These are phyloP conservation scores for Polychaeton citri DNA, from an alignment of 2,329 filamentous ascomycete genomes.

Conservation along the genomic window DNA sequence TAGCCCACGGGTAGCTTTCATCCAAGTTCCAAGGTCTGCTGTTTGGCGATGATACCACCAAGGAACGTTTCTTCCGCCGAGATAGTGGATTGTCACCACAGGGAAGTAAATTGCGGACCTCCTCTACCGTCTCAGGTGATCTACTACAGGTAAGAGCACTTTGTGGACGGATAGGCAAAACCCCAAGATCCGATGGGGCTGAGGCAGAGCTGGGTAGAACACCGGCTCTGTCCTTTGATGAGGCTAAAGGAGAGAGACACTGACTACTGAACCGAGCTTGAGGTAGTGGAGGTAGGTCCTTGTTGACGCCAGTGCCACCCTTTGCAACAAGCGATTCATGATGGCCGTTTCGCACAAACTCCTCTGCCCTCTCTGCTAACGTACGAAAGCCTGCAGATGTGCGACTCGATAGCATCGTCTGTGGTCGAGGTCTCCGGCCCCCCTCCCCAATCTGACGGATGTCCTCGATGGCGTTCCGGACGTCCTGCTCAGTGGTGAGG, in stretches of 20 bases:
- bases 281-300: constrained; percentile 24
- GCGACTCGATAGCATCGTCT: constrained; percentile 20
- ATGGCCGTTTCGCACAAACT: constrained; percentile 23
- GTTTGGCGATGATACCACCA: constrained; percentile 21
- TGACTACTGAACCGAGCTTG: constrained; percentile 6
- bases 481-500: constrained; percentile 20
- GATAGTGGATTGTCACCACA: constrained; percentile 21
- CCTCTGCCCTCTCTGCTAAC: constrained; percentile 23
- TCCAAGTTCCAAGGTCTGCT: constrained; percentile 35
- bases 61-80: constrained; percentile 17
- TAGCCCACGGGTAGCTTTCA: constrained; percentile 34
- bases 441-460: constrained; percentile 15
- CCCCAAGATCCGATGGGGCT: constrained; percentile 16
- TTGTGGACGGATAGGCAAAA: constrained; percentile 11
- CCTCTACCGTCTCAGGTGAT: constrained; percentile 18
- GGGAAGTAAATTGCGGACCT: constrained; percentile 17
- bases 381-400: constrained; percentile 25
- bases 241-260: constrained; percentile 12
- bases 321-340: constrained; percentile 19
- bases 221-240: constrained; percentile 12
- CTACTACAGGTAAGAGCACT: constrained; percentile 17
- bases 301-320: constrained; percentile 14
- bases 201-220: constrained; percentile 20
- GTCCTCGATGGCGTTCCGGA: constrained; percentile 25
- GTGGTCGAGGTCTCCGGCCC: constrained; percentile 12